These are phyloP conservation scores for Penicillium crystallinum DNA, from an alignment of 495 filamentous ascomycete genomes.

Conservation along the genomic window DNA sequence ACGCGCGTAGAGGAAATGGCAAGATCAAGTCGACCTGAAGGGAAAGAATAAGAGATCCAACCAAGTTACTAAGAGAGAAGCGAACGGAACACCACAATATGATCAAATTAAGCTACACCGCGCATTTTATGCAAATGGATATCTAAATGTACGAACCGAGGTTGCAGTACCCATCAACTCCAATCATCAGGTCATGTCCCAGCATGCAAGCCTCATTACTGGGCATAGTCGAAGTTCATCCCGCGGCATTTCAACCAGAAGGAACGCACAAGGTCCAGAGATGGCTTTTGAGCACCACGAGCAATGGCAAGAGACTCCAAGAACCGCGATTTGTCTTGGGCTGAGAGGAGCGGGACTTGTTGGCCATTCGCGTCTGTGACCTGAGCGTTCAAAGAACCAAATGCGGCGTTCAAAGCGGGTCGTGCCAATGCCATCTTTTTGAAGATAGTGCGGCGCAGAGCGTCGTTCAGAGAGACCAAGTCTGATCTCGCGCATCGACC, in stretches of 20 bases:
- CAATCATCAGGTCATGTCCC: constrained; percentile 7
- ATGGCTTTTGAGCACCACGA: constrained; percentile 50
- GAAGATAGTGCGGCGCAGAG: constrained; percentile 69
- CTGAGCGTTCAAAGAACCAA: constrained; percentile 46
- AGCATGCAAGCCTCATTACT: constrained; percentile 15
- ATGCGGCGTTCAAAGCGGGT: constrained; percentile 53
- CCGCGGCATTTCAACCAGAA: constrained; percentile 71
- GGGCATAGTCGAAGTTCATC: constrained; percentile 58
- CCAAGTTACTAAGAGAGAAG: neutral
- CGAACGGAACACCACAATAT: neutral
- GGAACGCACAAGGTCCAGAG: constrained; percentile 55
- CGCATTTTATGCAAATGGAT: constrained; percentile 14
- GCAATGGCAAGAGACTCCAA: constrained; percentile 45
- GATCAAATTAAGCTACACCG: neutral
- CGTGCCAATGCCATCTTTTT: constrained; percentile 60
- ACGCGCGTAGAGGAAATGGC: too few species aligned
- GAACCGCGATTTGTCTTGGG: constrained; percentile 33
- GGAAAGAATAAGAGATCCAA: neutral
- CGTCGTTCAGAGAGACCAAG: constrained; percentile 68
- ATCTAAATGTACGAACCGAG: constrained; percentile 8
- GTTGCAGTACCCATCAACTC: constrained; percentile 8
- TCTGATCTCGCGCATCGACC: constrained; percentile 74
- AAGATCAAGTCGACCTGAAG: neutral
- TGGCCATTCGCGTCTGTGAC: constrained; percentile 27
- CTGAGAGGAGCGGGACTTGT: constrained; percentile 18